Evolutionary conservation across 179 eudicot genomes (phyloP), one percentile per base, ranked within the genome.

Genomic region (Spergularia azorica): DNA sequence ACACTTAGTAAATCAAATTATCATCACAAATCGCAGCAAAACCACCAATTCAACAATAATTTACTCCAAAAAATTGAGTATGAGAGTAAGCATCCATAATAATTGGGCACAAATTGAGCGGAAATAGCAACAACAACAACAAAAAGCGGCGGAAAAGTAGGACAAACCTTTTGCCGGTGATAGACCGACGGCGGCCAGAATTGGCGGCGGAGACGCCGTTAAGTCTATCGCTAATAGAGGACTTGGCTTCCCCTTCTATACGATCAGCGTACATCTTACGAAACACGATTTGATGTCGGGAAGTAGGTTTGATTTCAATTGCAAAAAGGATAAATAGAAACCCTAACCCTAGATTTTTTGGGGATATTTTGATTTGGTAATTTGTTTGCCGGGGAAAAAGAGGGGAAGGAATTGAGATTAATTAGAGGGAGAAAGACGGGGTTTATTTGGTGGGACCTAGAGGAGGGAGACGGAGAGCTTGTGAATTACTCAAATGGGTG

Each of bases 261-360:
- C 82, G 82, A 75, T 82, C 84, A 74, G 84, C 81, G 61, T 78
- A 82, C 84, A 82, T 82, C 32, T 78, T 70, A 50, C 14, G 16
- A 8, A 17, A 46, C 20, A 48, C 32, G 12, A 50, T 52, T 67
- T 9, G 20, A 39, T 14, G 48, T 5, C 32, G 13, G 43, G 14
- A 54, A 13, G 26, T 36, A 52, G 32, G 32, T 72, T 41, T 57
- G 36, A 56, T 55, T 16, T 9, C 1, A 3, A 17, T 56, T 63
- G 5, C 58, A 26, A 12, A 41, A 57, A 26, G 32, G 18, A 17
- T 58, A 52, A 11, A 14, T 26, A 9, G 52, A 73, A 81, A 81
- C 48, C 48, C 48, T 81, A 81, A 81, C 81, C 84, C 81, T 81
- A 81, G 59, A 58, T 16, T 65, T 79, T 26, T 48, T 52, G 71